A percentile compares a stretch with the other conserved stretches of the same genome.
These are phyloP conservation scores for Phytophthora pseudosyringae DNA, from an alignment of 352 stramenopile genomes.

Conservation along the genomic window DNA sequence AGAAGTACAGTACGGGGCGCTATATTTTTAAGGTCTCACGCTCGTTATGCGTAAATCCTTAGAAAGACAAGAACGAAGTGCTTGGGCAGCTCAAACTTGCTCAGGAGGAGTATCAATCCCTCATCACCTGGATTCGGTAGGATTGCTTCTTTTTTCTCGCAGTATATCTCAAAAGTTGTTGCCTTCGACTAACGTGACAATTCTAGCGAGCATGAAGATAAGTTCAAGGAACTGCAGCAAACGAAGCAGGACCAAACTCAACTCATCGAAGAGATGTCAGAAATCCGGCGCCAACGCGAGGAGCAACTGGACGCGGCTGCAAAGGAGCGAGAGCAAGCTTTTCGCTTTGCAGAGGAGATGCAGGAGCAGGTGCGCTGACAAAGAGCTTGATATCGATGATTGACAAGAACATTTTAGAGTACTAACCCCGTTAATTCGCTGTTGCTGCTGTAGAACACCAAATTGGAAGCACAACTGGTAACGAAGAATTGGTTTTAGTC, in stretches of 20 bases:
- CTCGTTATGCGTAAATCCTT: not conserved
- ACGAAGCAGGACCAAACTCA: conserved; percentile 48
- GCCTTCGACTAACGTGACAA: not conserved
- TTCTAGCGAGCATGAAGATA: conserved; percentile 51
- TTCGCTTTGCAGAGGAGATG: conserved; percentile 32
- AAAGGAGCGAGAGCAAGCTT: conserved; percentile 32
- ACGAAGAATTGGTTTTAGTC: not conserved
- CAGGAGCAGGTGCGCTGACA: conserved; percentile 31
- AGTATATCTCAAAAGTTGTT: no score
- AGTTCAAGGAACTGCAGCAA: conserved; percentile 39
- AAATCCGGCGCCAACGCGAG: conserved; percentile 32
- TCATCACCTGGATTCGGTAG: conserved; percentile 42
- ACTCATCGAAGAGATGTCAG: conserved; percentile 46
- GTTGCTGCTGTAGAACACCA: conserved; percentile 29
- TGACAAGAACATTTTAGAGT: not conserved
- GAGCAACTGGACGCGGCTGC: conserved; percentile 24
- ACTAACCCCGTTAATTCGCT: not conserved
- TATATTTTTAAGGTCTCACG: not conserved
- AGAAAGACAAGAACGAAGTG: conserved; percentile 37
- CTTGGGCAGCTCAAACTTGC: conserved; percentile 33
- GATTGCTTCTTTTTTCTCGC: not conserved
- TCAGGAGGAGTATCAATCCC: conserved; percentile 45
- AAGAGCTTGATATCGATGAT: no score
- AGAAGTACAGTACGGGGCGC: not conserved
- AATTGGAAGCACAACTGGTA: conserved; percentile 38